These are phyloP conservation scores for Fraxinus ornus DNA, from an alignment of 305 asterid species.

Conservation along the genomic window DNA sequence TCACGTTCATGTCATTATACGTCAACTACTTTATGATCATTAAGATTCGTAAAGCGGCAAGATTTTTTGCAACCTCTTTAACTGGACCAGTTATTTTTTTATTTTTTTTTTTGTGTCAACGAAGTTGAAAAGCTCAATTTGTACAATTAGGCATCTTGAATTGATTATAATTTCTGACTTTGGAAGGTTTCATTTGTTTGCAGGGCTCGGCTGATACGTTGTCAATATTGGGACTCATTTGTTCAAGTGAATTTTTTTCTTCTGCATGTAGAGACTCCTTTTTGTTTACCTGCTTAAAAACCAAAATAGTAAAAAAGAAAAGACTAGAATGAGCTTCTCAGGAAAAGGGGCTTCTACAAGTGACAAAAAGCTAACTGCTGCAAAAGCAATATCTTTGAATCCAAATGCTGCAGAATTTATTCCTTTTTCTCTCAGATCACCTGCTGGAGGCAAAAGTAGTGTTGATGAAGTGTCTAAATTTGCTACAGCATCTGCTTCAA, in stretches of 20 bases:
- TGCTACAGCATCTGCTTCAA: slow-evolving; percentile 31
- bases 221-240: slow-evolving; percentile 15
- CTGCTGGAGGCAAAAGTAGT: slow-evolving; percentile 35
- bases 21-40: not conserved
- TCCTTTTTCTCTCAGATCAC: slow-evolving; percentile 70
- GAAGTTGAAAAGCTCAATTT: not conserved
- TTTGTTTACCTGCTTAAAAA: not conserved
- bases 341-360: slow-evolving; percentile 63
- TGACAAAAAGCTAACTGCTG: slow-evolving; percentile 47
- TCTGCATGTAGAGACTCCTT: slow-evolving; percentile 29
- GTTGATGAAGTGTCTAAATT: slow-evolving; percentile 47
- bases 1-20: not conserved
- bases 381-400: slow-evolving; percentile 59
- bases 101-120: not conserved
- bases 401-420: slow-evolving; percentile 92
- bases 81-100: not conserved
- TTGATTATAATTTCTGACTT: slow-evolving; percentile 25
- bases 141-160: not conserved
- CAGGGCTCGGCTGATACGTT: slow-evolving; percentile 67
- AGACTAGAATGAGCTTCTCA: slow-evolving; percentile 54
- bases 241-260: slow-evolving; percentile 20
- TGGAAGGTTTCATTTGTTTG: slow-evolving; percentile 17
- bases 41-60: not conserved
- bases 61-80: not conserved
- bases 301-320: slow-evolving; percentile 6